These are phyloP conservation scores for Aspergillus carbonarius DNA, from an alignment of 2,329 filamentous ascomycete species.

Conservation along the genomic window DNA sequence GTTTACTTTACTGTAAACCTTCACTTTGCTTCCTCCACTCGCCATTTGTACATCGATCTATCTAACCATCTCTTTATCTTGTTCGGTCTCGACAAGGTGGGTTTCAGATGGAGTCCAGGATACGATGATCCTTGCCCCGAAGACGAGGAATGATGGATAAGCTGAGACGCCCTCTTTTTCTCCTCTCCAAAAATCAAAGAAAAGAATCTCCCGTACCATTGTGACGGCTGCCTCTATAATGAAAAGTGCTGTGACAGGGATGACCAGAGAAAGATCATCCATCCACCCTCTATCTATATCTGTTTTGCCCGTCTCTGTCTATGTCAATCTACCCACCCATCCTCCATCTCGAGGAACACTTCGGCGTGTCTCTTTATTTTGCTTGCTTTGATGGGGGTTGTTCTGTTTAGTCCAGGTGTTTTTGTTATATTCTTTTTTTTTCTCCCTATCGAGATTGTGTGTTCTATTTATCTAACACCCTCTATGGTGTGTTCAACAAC, in stretches of 20 bases:
- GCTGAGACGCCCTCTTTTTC: background rate
- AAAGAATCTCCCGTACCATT: background rate
- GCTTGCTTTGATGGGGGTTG: background rate
- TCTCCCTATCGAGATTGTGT: background rate
- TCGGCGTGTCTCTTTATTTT: background rate
- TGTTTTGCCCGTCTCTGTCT: background rate
- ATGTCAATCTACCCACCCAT: background rate
- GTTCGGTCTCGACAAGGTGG: background rate
- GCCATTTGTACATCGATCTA: background rate
- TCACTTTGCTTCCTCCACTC: background rate
- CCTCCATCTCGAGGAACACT: background rate
- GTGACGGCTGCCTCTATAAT: background rate
- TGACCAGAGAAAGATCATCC: background rate
- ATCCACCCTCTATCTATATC: background rate
- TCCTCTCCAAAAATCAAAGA: background rate
- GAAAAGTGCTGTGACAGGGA: background rate
- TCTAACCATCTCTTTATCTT: background rate
- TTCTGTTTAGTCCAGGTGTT: background rate
- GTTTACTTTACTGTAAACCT: background rate
- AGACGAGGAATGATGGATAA: background rate
- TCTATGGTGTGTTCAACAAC: too few relatives aligned
- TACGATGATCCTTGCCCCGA: background rate
- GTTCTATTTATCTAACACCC: too few relatives aligned
- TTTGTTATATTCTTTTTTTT: background rate
- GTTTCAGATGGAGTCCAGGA: background rate